Evolutionary conservation across 1,284 basidiomycete genomes (phyloP), one percentile per base, ranked within the genome.

Genomic region (Moesziomyces antarcticus): DNA sequence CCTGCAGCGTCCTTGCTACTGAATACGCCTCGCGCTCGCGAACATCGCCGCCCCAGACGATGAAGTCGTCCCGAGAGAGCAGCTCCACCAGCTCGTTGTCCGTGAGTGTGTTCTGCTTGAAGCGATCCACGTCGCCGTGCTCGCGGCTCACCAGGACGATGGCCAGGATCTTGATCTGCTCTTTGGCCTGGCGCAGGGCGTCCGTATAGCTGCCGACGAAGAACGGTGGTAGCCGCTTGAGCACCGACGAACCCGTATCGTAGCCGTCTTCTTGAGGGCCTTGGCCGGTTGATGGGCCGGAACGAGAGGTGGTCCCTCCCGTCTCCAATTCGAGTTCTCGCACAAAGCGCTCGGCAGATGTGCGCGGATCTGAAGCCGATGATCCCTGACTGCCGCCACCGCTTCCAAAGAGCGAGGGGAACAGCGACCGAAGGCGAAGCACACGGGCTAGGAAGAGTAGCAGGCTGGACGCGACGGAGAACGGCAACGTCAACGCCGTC

Each of bases 131-230:
- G 77, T 95, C 91, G 79, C 96, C 93, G 77, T 98, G 94, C 79
- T 97, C 94, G 40, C 90, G 89, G 78, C 92, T 93, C 50, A 94
- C 90, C n/a, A 98, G 86, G 1, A 97, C 85, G 1, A 95, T 88
- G 75, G 92, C 91, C 0, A 91, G 90, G 48, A 97, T 88, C 83
- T 89, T 89, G 24, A 88, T 86, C 48, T 95, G 90, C 53, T 87
- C 88, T 81, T 93, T 89, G 62, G 92, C 91, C 18, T 84, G 82
- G 49, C 88, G 87, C 64, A 96, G 85, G 44, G 91, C 91, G 8
- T 91, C 88, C 69, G 95, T 92, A 82, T 98, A 97, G n/a, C 89
- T 87, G 0, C 91, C 91, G 5, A 91, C 83, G 53, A 88, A 90
- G 85, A 97, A 94, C 0, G 76, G 72, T 4, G 78, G 79, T 5